These are phyloP conservation scores for Thermomucor indicae-seudaticae DNA, from an alignment of 371 early-diverging fungal species.

Conservation along the genomic window DNA sequence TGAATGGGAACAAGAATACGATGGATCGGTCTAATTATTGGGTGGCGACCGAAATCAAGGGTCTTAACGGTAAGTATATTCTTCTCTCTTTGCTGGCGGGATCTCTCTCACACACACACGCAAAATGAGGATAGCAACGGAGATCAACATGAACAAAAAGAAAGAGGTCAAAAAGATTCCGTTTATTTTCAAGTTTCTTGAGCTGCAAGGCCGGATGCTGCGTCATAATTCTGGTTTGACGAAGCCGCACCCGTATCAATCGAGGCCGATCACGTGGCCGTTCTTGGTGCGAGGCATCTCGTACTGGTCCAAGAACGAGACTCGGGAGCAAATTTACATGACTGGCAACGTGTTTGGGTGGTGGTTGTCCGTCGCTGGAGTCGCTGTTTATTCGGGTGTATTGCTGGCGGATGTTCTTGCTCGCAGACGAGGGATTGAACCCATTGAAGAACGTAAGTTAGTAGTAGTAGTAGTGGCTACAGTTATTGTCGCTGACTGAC, in stretches of 20 bases:
- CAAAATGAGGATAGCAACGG: conserved; percentile 18
- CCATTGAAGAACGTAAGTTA: conserved; percentile 47
- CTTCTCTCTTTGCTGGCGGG: neutral
- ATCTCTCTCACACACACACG: neutral
- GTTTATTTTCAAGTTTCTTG: conserved; percentile 83
- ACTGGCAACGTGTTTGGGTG: conserved; percentile 95
- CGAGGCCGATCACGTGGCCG: conserved; percentile 85
- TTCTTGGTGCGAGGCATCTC: conserved; percentile 87
- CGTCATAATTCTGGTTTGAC: conserved; percentile 89
- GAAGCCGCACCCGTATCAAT: conserved; percentile 90
- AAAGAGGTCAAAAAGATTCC: conserved; percentile 47
- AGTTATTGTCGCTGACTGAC: neutral
- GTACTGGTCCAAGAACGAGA: conserved; percentile 81
- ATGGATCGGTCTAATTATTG: conserved; percentile 73
- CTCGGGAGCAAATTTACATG: conserved; percentile 89
- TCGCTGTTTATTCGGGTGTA: conserved; percentile 55
- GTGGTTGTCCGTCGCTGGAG: conserved; percentile 67
- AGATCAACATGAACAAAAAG: conserved; percentile 27
- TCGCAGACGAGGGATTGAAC: conserved; percentile 68
- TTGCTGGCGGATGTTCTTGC: conserved; percentile 63
- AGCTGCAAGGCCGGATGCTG: conserved; percentile 89
- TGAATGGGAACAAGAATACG: conserved; percentile 93
- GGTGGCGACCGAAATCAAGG: conserved; percentile 67
- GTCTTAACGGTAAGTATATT: conserved; percentile 48
- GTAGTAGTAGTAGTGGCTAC: too few relatives aligned